Evolutionary conservation across 2,329 filamentous ascomycete species (phyloP), one percentile per base, ranked within the genome.

Genomic region (Pleomassaria siparia): DNA sequence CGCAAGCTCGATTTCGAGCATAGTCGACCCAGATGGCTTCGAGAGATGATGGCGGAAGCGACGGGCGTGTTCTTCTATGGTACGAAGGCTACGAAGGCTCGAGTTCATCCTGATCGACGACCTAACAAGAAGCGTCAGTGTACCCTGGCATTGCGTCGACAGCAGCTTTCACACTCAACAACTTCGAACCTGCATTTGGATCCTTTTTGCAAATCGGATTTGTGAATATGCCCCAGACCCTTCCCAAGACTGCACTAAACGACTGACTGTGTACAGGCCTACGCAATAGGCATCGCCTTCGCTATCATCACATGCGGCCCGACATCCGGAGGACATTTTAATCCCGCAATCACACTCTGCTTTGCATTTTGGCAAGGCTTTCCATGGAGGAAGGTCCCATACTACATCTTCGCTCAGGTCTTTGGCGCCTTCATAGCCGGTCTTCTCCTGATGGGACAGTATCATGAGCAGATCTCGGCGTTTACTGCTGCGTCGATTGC

Each of bases 51-150:
- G 51, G 80, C 77, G 3, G 80, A 84, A 60, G 78, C 78, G 3
- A 77, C 77, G 1, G 80, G 80, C 2, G 79, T 82, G 3, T 82
- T 82, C 70, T 79, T 80, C 59, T 81, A 79, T 58, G 77, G 64
- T 73, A 47, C 43, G 62, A 57, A 8, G 16, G 16, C n/a, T n/a
- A n/a, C n/a, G n/a, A n/a, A n/a, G n/a, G n/a, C n/a, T n/a, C n/a
- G n/a, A n/a, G n/a, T n/a, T n/a, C n/a, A n/a, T n/a, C n/a, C n/a
- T n/a, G n/a, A n/a, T n/a, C n/a, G n/a, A n/a, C n/a, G n/a, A n/a
- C n/a, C n/a, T n/a, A n/a, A n/a, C n/a, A n/a, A n/a, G n/a, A n/a
- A n/a, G n/a, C n/a, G n/a, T n/a, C 40, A 18, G 67, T 70, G 16
- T 69, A 67, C 40, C 73, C 77, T 3, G 80, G 80, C 13, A 77